Evolutionary conservation across 345 rosid genomes (phyloP), one percentile per base, ranked within the genome.

Genomic region (Arabis alpina): DNA sequence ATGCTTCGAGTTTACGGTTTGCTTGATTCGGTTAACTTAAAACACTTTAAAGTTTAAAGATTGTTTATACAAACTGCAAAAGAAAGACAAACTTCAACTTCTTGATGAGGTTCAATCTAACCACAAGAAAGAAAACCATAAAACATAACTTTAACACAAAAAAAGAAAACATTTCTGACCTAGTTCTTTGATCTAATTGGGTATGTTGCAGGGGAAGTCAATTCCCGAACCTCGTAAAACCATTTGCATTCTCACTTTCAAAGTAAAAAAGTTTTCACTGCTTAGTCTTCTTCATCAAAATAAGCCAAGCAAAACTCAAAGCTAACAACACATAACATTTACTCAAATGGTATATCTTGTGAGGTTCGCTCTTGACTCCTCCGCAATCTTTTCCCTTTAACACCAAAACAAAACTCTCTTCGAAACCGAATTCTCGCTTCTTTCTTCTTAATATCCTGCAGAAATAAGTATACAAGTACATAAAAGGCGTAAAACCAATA

Each of bases 291-390:
- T 28, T 68, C 68, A 54, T 23, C 67, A 66, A 65, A 36, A 41
- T 66, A 66, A 66, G 77, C 71, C 66, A 67, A 74, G 58, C 55
- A 74, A 66, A 74, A 74, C 77, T 74, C 28, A 61, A 74, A 50
- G 67, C 73, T 65, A 62, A 32, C 27, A 40, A 53, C 25, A 48
- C 34, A 30, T 32, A 56, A 50, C 39, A 5, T 28, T n/a, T n/a
- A 49, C 70, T 57, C 45, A 70, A 19, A 64, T 78, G 82, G 81
- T 82, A 61, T 86, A 70, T 84, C 64, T 50, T 59, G 32, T 67
- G 73, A 89, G 98, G 98, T 92, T 88, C 98, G 98, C 80, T 92
- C 98, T 92, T 92, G 98, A 92, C 98, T 92, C 72, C 69, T 75
- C 60, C 59, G 54, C 66, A 34, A 27, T 48, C 50, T 32, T 30